Conservation (phyloP, 2,329 filamentous ascomycete genomes). For the Fusarium scirpi region DNA sequence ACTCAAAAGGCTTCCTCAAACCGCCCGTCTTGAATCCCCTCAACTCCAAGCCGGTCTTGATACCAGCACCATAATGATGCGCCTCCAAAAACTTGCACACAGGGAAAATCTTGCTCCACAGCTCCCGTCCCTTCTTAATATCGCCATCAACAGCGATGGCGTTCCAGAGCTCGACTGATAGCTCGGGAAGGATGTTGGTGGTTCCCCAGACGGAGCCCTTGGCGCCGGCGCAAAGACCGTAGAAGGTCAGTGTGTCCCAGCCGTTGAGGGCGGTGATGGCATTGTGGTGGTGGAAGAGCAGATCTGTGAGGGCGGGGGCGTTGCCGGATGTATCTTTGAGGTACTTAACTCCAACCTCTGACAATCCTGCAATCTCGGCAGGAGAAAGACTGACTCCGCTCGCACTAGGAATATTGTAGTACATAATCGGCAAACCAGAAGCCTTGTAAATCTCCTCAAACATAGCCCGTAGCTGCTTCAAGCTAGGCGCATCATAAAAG, state of each 20-base stretch:
- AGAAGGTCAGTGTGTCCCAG: conserved; percentile 66
- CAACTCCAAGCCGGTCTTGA: conserved; percentile 64
- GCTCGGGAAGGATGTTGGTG: conserved; percentile 62
- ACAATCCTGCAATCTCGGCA: conserved; percentile 57
- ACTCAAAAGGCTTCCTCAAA: conserved; percentile 61
- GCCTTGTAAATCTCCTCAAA: conserved; percentile 56
- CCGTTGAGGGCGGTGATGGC: conserved; percentile 63
- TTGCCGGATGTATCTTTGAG: conserved; percentile 66
- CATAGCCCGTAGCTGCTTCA: conserved; percentile 52
- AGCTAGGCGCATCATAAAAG: conserved; percentile 60
- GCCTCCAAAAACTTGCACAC: conserved; percentile 63
- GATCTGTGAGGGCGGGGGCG: conserved; percentile 61
- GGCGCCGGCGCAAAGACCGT: conserved; percentile 62
- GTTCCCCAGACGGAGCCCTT: conserved; percentile 64
- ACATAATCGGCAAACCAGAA: conserved; percentile 59
- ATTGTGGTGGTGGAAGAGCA: conserved; percentile 56
- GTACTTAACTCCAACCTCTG: conserved; percentile 61
- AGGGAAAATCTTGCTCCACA: conserved; percentile 63
- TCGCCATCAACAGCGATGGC: conserved; percentile 55
- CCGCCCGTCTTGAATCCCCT: conserved; percentile 60
- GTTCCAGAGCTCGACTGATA: conserved; percentile 61
- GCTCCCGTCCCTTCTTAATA: conserved; percentile 56
- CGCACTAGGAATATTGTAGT: conserved; percentile 64
- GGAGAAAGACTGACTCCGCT: conserved; percentile 58
- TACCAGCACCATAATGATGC: conserved; percentile 59